phyloP scores from a whole-genome alignment of 2,329 filamentous ascomycete species.

The Sphaerostilbella broomeana region DNA sequence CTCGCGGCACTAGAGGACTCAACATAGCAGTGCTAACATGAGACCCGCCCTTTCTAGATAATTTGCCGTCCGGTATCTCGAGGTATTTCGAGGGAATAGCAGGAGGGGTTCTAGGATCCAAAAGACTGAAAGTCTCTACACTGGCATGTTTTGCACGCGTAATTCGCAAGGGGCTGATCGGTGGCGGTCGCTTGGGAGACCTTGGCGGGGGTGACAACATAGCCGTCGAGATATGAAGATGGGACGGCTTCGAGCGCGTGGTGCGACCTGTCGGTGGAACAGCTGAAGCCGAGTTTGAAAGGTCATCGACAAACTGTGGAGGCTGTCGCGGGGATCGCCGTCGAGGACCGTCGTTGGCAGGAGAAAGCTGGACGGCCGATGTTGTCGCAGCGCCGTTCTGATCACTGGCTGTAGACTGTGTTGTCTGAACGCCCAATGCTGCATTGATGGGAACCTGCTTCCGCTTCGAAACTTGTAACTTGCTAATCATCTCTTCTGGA shows the following conservation, averaged over 20 bases:
- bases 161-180: slow-evolving; percentile 2
- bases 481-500: slow-evolving; percentile 28
- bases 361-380: slow-evolving; percentile 42
- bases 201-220: slow-evolving; percentile 5
- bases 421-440: no score
- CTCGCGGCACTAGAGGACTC: slow-evolving; percentile 5
- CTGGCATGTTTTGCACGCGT: no score
- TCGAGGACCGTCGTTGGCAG: slow-evolving; percentile 42
- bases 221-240: slow-evolving; percentile 1
- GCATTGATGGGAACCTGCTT: slow-evolving; percentile 27
- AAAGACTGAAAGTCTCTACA: neutral
- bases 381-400: slow-evolving; percentile 17
- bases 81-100: slow-evolving; percentile 1
- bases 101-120: neutral
- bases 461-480: slow-evolving; percentile 31
- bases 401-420: slow-evolving; percentile 3
- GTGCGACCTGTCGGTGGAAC: slow-evolving; percentile 3
- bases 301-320: neutral
- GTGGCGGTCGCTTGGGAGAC: slow-evolving; percentile 7
- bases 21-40: slow-evolving; percentile 3
- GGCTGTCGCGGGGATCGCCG: slow-evolving; percentile 42
- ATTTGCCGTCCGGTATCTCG: slow-evolving; percentile 1
- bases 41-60: neutral
- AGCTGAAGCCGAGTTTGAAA: neutral
- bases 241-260: neutral